Conservation (phyloP, 495 filamentous ascomycete genomes). For the Penicillium parvum region DNA sequence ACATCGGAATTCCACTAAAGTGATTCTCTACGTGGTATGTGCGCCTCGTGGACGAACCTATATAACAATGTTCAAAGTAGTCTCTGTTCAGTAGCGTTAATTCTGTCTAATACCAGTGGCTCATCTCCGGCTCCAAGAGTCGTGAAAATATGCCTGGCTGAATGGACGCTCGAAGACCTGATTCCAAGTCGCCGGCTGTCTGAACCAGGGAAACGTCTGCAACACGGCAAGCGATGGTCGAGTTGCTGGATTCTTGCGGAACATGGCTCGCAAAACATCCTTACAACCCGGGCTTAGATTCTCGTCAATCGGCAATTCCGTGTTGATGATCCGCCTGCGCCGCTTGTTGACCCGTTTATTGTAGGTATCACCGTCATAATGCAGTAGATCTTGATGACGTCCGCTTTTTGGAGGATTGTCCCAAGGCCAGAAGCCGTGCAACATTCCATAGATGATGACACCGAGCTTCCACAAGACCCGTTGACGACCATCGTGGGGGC, state of each 20-base stretch:
- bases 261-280: constrained; percentile 21
- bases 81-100: too few relatives aligned
- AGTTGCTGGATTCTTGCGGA: constrained; percentile 12
- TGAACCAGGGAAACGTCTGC: constrained; percentile 20
- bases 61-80: too few relatives aligned
- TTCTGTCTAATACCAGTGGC: too few relatives aligned
- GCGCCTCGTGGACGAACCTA: too few relatives aligned
- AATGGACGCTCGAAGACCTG: constrained; percentile 12
- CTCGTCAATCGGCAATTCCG: constrained; percentile 15
- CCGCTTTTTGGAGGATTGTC: constrained; percentile 8
- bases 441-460: constrained; percentile 16
- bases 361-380: neutral
- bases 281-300: constrained; percentile 24
- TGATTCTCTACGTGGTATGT: too few relatives aligned
- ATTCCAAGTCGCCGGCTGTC: constrained; percentile 13
- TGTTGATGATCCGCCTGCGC: constrained; percentile 14
- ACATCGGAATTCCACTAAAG: too few relatives aligned
- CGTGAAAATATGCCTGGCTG: neutral
- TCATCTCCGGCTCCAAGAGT: neutral
- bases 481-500: constrained; percentile 9
- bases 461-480: constrained; percentile 21
- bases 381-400: neutral
- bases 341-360: neutral
- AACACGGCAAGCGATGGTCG: constrained; percentile 15
- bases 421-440: constrained; percentile 29